Evolutionary conservation across 2,329 filamentous ascomycete genomes (phyloP).

Genomic region (Fusarium protoensiforme): DNA sequence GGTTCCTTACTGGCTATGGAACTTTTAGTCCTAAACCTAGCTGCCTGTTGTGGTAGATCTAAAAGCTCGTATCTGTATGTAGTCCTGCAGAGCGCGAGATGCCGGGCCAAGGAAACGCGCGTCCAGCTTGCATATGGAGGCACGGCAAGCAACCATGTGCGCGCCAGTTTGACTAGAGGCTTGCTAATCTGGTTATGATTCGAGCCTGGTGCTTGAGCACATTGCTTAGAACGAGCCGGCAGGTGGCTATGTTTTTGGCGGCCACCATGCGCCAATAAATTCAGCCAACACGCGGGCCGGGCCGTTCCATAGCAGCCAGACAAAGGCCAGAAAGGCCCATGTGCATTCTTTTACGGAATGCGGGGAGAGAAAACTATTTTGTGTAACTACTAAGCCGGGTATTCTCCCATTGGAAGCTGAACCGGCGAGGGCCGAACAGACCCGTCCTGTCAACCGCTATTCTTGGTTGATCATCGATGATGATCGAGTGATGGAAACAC

Average conservation of each 20-base stretch:
- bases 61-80: background rate
- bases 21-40: background rate
- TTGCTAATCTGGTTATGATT: background rate
- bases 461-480: background rate
- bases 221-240: background rate
- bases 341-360: background rate
- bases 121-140: background rate
- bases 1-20: background rate
- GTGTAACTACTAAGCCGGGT: background rate
- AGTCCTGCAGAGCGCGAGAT: background rate
- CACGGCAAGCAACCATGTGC: background rate
- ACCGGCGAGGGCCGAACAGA: background rate
- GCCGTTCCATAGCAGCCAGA: background rate
- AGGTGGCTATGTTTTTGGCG: background rate
- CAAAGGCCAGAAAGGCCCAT: background rate
- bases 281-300: background rate
- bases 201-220: background rate
- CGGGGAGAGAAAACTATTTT: background rate
- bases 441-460: too few species aligned
- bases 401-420: background rate
- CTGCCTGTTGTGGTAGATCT: background rate
- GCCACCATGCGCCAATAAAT: background rate
- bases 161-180: background rate
- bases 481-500: background rate
- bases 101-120: background rate